Conservation (phyloP, 1,284 basidiomycete genomes). For the Vanrija sp. region DNA sequence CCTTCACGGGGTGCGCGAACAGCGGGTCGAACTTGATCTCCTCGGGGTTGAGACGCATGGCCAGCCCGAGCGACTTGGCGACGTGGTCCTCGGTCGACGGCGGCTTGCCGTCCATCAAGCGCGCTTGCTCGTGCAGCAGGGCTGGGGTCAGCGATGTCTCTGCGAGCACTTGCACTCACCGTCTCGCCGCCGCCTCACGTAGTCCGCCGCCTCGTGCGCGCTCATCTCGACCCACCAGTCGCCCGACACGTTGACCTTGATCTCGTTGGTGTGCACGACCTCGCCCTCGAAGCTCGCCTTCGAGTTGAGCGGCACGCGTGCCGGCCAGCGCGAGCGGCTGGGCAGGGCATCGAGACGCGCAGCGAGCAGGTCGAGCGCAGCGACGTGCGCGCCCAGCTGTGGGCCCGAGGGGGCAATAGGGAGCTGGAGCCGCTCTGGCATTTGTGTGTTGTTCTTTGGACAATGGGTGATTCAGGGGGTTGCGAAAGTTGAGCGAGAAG, state of each 20-base stretch:
- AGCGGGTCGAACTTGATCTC: constrained; percentile 10
- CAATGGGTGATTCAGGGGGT: background rate
- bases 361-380: constrained; percentile 30
- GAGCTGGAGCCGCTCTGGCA: constrained; percentile 14
- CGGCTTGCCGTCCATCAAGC: constrained; percentile 17
- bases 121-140: constrained; percentile 24
- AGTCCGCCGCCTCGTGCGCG: constrained; percentile 32
- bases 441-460: background rate
- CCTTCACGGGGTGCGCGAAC: constrained; percentile 2
- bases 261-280: constrained; percentile 32
- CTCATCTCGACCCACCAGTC: constrained; percentile 43
- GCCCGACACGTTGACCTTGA: constrained; percentile 33
- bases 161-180: constrained; percentile 18
- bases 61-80: too few relatives aligned
- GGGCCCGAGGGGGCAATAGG: constrained; percentile 24
- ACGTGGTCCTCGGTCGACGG: too few relatives aligned
- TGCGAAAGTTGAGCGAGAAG: background rate
- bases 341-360: constrained; percentile 22
- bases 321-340: constrained; percentile 23
- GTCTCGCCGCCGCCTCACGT: constrained; percentile 27
- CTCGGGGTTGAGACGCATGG: background rate
- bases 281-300: constrained; percentile 35
- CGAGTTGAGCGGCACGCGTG: constrained; percentile 30
- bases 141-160: constrained; percentile 7
- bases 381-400: constrained; percentile 27